Percentiles rank a stretch among this genome's conserved stretches.
phyloP scores from a whole-genome alignment of 306 rosid species.

The Rosa lucieae region DNA sequence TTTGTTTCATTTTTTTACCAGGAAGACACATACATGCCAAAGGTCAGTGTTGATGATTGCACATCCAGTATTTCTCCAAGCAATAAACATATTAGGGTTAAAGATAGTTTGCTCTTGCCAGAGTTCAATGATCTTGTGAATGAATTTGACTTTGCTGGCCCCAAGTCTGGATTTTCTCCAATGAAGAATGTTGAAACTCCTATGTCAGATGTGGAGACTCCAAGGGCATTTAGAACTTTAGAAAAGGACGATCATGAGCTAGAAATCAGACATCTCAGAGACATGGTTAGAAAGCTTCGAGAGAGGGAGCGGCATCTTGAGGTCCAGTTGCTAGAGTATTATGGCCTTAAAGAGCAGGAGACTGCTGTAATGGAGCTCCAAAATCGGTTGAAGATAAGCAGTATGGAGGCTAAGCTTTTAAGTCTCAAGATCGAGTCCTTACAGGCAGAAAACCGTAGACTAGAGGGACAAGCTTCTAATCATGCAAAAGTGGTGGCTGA shows the following conservation, averaged over 20 bases:
- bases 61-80: conserved; percentile 37
- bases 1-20: conserved; percentile 19
- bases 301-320: conserved; percentile 81
- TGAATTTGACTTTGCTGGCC: conserved; percentile 44
- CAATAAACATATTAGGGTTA: conserved; percentile 37
- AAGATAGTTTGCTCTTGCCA: conserved; percentile 50
- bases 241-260: conserved; percentile 59
- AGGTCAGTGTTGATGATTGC: conserved; percentile 36
- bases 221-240: conserved; percentile 32
- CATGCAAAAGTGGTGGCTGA: conserved; percentile 54
- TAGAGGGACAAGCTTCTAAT: conserved; percentile 52
- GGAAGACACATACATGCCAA: conserved; percentile 56
- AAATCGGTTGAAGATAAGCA: conserved; percentile 67
- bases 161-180: conserved; percentile 34
- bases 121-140: conserved; percentile 52
- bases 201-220: conserved; percentile 38
- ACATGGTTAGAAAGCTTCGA: conserved; percentile 58
- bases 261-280: conserved; percentile 61
- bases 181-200: conserved; percentile 47
- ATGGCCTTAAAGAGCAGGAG: conserved; percentile 88
- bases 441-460: conserved; percentile 60
- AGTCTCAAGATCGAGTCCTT: conserved; percentile 70
- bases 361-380: conserved; percentile 76
- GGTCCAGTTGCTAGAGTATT: conserved; percentile 75
- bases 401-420: conserved; percentile 78